Conservation (phyloP, 2,329 filamentous ascomycete genomes). For the Fusarium sp. region DNA sequence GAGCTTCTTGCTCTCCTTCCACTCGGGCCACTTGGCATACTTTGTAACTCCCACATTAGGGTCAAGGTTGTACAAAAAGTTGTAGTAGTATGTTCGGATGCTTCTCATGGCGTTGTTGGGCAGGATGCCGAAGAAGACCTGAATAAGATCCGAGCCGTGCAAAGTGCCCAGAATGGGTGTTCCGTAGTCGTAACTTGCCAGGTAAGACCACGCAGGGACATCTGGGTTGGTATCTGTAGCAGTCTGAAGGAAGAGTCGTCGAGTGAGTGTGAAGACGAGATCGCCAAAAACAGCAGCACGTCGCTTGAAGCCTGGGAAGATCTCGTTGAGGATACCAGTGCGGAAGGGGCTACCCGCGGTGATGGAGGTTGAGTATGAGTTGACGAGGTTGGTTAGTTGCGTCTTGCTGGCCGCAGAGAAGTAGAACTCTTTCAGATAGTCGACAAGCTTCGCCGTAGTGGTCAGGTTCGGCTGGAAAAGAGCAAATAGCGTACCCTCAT, state of each 20-base stretch:
- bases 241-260: slow-evolving; percentile 69
- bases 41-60: slow-evolving; percentile 68
- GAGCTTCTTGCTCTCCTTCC: slow-evolving; percentile 58
- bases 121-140: slow-evolving; percentile 73
- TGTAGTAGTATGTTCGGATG: slow-evolving; percentile 76
- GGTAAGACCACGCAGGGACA: slow-evolving; percentile 80
- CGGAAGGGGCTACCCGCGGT: slow-evolving; percentile 76
- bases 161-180: slow-evolving; percentile 80
- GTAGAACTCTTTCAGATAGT: slow-evolving; percentile 70
- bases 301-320: slow-evolving; percentile 82
- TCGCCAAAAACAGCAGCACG: slow-evolving; percentile 81
- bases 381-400: slow-evolving; percentile 66
- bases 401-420: slow-evolving; percentile 66
- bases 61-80: slow-evolving; percentile 76
- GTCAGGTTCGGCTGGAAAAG: slow-evolving; percentile 77
- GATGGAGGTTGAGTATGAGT: slow-evolving; percentile 68
- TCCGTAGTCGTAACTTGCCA: slow-evolving; percentile 77
- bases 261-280: slow-evolving; percentile 77
- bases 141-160: slow-evolving; percentile 76
- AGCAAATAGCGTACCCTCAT: slow-evolving; percentile 81
- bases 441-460: slow-evolving; percentile 65
- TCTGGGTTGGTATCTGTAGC: slow-evolving; percentile 59
- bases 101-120: slow-evolving; percentile 70
- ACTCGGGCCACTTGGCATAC: slow-evolving; percentile 55
- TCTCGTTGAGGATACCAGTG: slow-evolving; percentile 74